Evolutionary conservation across 306 rosid species (phyloP).

Genomic region (Abrus precatorius): DNA sequence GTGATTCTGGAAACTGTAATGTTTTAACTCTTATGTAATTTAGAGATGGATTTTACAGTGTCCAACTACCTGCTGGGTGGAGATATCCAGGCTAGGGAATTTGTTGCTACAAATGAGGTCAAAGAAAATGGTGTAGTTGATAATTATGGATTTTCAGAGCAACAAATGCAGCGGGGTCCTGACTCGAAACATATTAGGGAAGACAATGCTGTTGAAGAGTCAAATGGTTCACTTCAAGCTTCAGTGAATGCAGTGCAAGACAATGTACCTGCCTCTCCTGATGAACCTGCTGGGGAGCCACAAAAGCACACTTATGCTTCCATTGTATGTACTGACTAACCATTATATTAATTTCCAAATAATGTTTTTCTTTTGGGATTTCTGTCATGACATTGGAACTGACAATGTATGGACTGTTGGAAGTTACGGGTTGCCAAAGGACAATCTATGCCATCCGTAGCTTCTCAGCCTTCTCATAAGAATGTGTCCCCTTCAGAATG

Average conservation of each 20-base stretch:
- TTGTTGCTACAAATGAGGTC: constrained; percentile 64
- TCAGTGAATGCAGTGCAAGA: constrained; percentile 64
- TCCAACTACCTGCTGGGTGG: constrained; percentile 74
- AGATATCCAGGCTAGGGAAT: constrained; percentile 81
- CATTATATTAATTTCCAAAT: constrained; percentile 20
- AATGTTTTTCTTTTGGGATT: constrained; percentile 30
- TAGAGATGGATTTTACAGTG: constrained; percentile 63
- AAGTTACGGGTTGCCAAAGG: constrained; percentile 91
- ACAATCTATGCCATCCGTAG: constrained; percentile 52
- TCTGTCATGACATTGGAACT: constrained; percentile 41
- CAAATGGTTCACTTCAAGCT: constrained; percentile 73
- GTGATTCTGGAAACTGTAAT: constrained; percentile 2
- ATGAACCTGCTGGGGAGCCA: constrained; percentile 86
- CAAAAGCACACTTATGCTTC: constrained; percentile 98
- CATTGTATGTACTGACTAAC: constrained; percentile 68
- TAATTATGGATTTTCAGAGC: constrained; percentile 76
- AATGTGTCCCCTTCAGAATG: constrained; percentile 56
- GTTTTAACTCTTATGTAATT: constrained; percentile 31
- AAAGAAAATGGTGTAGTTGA: constrained; percentile 76
- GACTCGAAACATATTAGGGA: constrained; percentile 70
- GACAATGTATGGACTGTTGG: constrained; percentile 52
- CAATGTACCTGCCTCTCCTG: constrained; percentile 68
- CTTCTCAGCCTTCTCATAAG: constrained; percentile 56
- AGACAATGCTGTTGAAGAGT: constrained; percentile 63
- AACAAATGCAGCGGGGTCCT: constrained; percentile 66